Evolutionary conservation across 768 basidiomycete species (phyloP).

Genomic region (Rhizopogon vesiculosus): DNA sequence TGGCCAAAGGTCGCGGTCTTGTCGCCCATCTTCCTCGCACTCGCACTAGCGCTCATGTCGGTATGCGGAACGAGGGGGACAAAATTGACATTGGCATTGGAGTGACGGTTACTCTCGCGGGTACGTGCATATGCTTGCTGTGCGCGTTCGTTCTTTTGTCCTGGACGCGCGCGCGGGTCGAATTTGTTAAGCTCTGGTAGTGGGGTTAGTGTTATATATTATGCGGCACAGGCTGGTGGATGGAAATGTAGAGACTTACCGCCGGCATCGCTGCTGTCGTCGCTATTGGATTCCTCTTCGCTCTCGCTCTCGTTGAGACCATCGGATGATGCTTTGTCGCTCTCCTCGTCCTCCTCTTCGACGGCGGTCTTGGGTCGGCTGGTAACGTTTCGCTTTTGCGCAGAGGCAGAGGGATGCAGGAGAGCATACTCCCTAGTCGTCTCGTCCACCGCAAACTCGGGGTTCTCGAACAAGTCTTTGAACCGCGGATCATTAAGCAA

Average conservation of each 20-base stretch:
- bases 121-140: slow-evolving; percentile 41
- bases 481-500: slow-evolving; percentile 87
- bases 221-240: slow-evolving; percentile 7
- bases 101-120: slow-evolving; percentile 35
- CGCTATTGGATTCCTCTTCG: slow-evolving; percentile 39
- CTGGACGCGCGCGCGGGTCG: slow-evolving; percentile 52
- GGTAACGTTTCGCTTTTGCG: slow-evolving; percentile 37
- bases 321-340: slow-evolving; percentile 62
- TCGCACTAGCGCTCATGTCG: slow-evolving; percentile 18
- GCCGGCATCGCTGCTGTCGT: slow-evolving; percentile 55
- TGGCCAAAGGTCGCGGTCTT: slow-evolving; percentile 67
- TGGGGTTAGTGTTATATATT: slow-evolving; percentile 1
- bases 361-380: slow-evolving; percentile 67
- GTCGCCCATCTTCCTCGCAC: slow-evolving; percentile 25
- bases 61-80: slow-evolving; percentile 57
- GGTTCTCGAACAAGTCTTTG: slow-evolving; percentile 84
- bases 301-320: slow-evolving; percentile 40
- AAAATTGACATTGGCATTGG: slow-evolving; percentile 50
- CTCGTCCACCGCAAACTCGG: slow-evolving; percentile 91
- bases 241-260: slow-evolving; percentile 30
- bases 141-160: slow-evolving; percentile 42
- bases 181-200: slow-evolving; percentile 45
- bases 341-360: slow-evolving; percentile 87
- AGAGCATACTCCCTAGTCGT: slow-evolving; percentile 83
- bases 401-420: slow-evolving; percentile 83